Conservation (phyloP, 805 yeast species). For the Candida multigemmis region DNA sequence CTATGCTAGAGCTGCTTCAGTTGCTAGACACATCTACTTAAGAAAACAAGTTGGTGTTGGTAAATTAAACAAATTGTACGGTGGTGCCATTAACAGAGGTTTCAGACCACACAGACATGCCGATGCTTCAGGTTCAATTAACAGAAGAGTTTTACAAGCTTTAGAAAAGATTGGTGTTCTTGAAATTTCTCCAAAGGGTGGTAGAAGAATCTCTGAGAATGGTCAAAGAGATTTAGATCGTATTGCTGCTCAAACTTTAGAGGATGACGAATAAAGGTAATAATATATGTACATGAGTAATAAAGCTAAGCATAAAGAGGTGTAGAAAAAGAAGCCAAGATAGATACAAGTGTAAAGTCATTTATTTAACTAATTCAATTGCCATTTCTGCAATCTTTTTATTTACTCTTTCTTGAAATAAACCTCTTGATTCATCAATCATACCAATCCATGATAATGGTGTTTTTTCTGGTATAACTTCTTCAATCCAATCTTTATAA, state of each 20-base stretch:
- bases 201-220: slow-evolving; percentile 98
- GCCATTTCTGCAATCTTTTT: background rate
- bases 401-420: slow-evolving; percentile 1
- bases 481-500: slow-evolving; percentile 40
- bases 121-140: slow-evolving; percentile 98
- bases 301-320: too few relatives aligned
- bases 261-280: slow-evolving; percentile 49
- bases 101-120: slow-evolving; percentile 96
- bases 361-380: background rate
- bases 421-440: slow-evolving; percentile 25
- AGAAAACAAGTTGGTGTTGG: slow-evolving; percentile 99
- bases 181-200: slow-evolving; percentile 95
- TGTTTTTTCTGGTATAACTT: slow-evolving; percentile 43
- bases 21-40: slow-evolving; percentile 99
- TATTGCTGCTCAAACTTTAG: slow-evolving; percentile 96
- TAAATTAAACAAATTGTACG: slow-evolving; percentile 97
- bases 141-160: slow-evolving; percentile 97
- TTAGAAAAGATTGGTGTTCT: slow-evolving; percentile 97
- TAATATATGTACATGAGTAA: too few relatives aligned
- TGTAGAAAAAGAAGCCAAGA: background rate
- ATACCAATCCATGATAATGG: slow-evolving; percentile 50
- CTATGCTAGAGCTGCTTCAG: slow-evolving; percentile 99
- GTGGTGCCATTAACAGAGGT: slow-evolving; percentile 99
- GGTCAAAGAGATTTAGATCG: slow-evolving; percentile 99
- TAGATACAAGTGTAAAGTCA: background rate